Conservation (phyloP, 2,329 filamentous ascomycete species). For the Ramularia endophylla region DNA sequence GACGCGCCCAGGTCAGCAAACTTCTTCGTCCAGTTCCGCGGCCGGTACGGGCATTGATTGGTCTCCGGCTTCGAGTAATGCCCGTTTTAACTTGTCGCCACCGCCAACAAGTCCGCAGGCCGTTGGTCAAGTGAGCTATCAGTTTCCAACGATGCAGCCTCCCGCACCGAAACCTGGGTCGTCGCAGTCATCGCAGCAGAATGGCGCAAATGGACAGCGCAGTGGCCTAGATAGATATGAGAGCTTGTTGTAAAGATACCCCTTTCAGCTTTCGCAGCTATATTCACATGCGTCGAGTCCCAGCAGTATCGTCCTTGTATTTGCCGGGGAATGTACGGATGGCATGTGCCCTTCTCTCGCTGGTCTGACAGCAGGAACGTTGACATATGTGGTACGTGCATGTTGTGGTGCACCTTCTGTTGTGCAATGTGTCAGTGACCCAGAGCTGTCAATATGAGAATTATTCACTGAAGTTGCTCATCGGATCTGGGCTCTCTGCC, state of each 20-base stretch:
- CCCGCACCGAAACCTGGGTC: conserved; percentile 30
- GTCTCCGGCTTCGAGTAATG: conserved; percentile 35
- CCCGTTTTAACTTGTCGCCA: conserved; percentile 22
- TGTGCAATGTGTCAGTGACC: too few species aligned
- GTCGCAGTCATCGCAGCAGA: conserved; percentile 23
- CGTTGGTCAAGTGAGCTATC: conserved; percentile 34
- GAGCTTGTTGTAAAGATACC: conserved; percentile 2
- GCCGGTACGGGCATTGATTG: conserved; percentile 46
- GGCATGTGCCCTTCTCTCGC: too few species aligned
- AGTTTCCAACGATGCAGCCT: conserved; percentile 31
- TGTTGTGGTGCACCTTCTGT: too few species aligned
- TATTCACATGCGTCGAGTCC: too few species aligned
- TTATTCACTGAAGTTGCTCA: too few species aligned
- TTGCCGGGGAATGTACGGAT: too few species aligned
- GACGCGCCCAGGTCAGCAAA: conserved; percentile 26
- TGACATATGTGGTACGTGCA: too few species aligned
- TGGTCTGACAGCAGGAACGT: too few species aligned
- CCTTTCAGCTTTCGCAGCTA: too few species aligned
- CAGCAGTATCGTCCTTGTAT: too few species aligned
- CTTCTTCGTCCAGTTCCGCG: conserved; percentile 4
- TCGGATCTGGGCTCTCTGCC: too few species aligned
- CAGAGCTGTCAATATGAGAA: too few species aligned
- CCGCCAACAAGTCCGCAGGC: conserved; percentile 31
- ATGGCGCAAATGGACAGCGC: background rate
- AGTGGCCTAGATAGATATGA: conserved; percentile 6